Conservation (phyloP, 495 filamentous ascomycete species). For the Aspergillus funiculosus region DNA sequence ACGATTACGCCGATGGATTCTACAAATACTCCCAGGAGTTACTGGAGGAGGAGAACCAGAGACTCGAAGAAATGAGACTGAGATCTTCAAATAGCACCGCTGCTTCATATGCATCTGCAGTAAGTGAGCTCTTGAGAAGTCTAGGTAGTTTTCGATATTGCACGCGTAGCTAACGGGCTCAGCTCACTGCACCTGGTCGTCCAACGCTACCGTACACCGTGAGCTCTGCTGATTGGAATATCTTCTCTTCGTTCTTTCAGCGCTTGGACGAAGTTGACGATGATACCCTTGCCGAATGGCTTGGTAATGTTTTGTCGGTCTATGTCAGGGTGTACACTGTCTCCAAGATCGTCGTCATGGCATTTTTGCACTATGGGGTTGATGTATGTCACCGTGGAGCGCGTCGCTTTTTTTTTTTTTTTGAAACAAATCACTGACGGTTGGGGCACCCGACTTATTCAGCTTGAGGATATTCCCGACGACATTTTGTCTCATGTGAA, state of each 20-base stretch:
- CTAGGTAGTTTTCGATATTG: not conserved
- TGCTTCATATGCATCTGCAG: slow-evolving; percentile 19
- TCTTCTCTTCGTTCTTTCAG: slow-evolving; percentile 16
- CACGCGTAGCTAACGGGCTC: slow-evolving; percentile 1
- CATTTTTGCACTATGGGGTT: slow-evolving; percentile 29
- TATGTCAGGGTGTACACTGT: slow-evolving; percentile 32
- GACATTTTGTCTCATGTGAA: slow-evolving; percentile 28
- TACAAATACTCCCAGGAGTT: slow-evolving; percentile 25
- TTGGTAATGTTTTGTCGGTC: slow-evolving; percentile 23
- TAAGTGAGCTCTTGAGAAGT: slow-evolving; percentile 17
- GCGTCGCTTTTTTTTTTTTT: not conserved
- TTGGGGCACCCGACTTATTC: not conserved
- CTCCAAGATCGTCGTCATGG: slow-evolving; percentile 33
- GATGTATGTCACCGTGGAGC: slow-evolving; percentile 27
- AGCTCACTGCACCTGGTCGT: slow-evolving; percentile 22
- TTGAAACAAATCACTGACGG: not conserved
- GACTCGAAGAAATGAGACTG: not conserved
- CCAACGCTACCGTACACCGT: slow-evolving; percentile 30
- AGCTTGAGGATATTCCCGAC: slow-evolving; percentile 27
- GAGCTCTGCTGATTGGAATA: slow-evolving; percentile 32
- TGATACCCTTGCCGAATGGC: slow-evolving; percentile 17
- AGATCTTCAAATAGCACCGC: slow-evolving; percentile 18
- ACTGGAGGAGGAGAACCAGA: slow-evolving; percentile 16
- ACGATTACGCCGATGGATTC: slow-evolving; percentile 19
- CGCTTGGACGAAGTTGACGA: slow-evolving; percentile 18